These are phyloP conservation scores for Pythium aristosporum DNA, from an alignment of 352 stramenopile genomes.

Conservation along the genomic window DNA sequence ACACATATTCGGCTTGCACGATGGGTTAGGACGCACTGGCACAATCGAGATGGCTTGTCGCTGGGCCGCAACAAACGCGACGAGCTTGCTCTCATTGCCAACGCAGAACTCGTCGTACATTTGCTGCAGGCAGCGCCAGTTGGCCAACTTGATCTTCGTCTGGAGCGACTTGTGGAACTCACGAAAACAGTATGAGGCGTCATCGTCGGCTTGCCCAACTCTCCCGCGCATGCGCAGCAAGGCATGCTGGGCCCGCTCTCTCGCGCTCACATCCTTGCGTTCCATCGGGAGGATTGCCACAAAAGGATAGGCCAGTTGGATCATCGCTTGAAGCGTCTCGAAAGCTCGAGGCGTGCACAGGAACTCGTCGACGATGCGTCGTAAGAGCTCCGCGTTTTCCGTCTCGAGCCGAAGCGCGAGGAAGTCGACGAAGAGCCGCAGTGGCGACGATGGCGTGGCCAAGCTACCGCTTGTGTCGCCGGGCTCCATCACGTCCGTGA, in stretches of 20 bases:
- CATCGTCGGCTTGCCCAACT: neutral
- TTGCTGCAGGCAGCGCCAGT: conserved; percentile 5
- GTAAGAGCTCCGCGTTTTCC: conserved; percentile 4
- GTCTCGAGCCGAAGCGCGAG: neutral
- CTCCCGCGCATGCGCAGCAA: neutral
- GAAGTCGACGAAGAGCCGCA: conserved; percentile 5
- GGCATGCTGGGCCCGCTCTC: neutral
- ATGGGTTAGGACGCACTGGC: neutral
- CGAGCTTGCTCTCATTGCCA: neutral
- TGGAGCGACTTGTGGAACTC: neutral
- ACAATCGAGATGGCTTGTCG: conserved; percentile 3
- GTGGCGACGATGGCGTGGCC: neutral
- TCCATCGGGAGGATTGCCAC: conserved; percentile 4
- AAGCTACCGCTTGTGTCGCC: neutral
- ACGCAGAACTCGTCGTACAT: conserved; percentile 8
- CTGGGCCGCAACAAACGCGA: neutral
- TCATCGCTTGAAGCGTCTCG: neutral
- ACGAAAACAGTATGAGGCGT: neutral
- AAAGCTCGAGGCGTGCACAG: neutral
- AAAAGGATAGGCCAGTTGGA: neutral
- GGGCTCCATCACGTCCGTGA: neutral
- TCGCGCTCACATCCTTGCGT: neutral
- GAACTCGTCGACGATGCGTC: conserved; percentile 4
- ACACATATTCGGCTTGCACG: neutral
- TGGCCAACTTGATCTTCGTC: neutral